These are phyloP conservation scores for Trichoderma lentiforme DNA, from an alignment of 2,329 filamentous ascomycete species.

Conservation along the genomic window DNA sequence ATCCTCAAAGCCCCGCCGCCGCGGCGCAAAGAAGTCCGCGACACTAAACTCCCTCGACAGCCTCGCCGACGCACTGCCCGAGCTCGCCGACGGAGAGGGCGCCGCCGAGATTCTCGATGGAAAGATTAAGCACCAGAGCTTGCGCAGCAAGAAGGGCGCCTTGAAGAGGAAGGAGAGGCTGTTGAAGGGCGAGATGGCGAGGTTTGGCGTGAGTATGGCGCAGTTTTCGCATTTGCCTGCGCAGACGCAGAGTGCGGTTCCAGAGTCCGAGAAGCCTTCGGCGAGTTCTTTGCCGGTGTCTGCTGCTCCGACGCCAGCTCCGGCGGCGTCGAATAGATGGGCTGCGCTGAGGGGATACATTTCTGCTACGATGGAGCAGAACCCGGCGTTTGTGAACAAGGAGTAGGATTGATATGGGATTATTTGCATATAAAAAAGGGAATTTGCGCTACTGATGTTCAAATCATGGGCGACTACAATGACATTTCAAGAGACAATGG, in stretches of 20 bases:
- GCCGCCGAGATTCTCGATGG: constrained; percentile 46
- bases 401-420: constrained; percentile 15
- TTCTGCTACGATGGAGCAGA: constrained; percentile 83
- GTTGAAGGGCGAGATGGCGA: constrained; percentile 74
- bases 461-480: background rate
- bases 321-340: constrained; percentile 62
- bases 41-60: constrained; percentile 75
- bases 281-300: background rate
- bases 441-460: background rate
- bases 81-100: constrained; percentile 46
- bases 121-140: constrained; percentile 68
- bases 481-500: background rate
- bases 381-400: constrained; percentile 62
- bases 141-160: constrained; percentile 73
- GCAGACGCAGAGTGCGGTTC: background rate
- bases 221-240: constrained; percentile 53
- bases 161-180: constrained; percentile 79
- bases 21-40: constrained; percentile 50
- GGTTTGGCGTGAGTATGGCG: constrained; percentile 81
- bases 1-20: constrained; percentile 13
- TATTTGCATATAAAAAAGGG: background rate
- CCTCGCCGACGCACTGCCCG: constrained; percentile 77
- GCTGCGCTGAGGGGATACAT: constrained; percentile 81
- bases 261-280: background rate
- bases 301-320: background rate